A percentile compares a stretch with the other conserved stretches of the same genome.
Conservation (phyloP, 805 yeast genomes). For the Candida ipomoeae region DNA sequence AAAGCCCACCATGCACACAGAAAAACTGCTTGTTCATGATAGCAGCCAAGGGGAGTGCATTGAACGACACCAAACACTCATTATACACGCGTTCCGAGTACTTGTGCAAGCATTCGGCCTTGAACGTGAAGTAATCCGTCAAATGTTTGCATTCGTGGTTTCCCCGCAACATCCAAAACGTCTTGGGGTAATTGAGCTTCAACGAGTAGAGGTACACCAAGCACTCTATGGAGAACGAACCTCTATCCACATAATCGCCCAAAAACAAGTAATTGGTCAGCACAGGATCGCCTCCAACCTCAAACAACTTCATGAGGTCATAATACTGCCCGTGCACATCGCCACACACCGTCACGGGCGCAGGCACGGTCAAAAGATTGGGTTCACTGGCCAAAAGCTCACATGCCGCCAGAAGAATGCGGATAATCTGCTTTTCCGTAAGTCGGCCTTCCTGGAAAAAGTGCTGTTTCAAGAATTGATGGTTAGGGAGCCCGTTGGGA, state of each 20-base stretch:
- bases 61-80: constrained; percentile 72
- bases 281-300: constrained; percentile 86
- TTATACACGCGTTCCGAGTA: constrained; percentile 64
- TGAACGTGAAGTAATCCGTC: constrained; percentile 91
- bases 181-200: constrained; percentile 69
- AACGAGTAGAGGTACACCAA: constrained; percentile 70
- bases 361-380: constrained; percentile 73
- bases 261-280: constrained; percentile 74
- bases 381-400: constrained; percentile 65
- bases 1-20: constrained; percentile 94
- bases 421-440: constrained; percentile 61
- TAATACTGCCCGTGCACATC: constrained; percentile 96
- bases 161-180: constrained; percentile 82
- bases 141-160: constrained; percentile 93
- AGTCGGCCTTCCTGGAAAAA: constrained; percentile 79
- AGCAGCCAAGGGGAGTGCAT: constrained; percentile 87
- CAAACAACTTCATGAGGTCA: constrained; percentile 85
- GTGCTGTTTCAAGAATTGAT: constrained; percentile 66
- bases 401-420: constrained; percentile 64
- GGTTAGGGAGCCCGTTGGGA: constrained; percentile 64
- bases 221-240: constrained; percentile 83
- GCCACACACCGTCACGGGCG: constrained; percentile 95
- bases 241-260: constrained; percentile 96
- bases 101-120: constrained; percentile 84
- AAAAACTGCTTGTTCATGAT: constrained; percentile 90